Conservation (phyloP, 352 stramenopile species). For the Phytopythium vexans region DNA sequence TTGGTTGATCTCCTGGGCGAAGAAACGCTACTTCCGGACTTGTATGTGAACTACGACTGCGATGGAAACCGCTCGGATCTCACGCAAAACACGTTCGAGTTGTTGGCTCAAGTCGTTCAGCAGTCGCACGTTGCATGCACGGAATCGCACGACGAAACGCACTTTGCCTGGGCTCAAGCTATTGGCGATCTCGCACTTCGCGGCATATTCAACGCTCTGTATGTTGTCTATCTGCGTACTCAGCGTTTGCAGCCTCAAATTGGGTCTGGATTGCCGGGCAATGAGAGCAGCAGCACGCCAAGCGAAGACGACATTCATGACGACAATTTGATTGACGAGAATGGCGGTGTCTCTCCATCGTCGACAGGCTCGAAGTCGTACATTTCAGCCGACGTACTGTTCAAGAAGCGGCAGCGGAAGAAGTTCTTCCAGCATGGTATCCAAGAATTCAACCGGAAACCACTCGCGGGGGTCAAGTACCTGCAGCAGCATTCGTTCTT, state of each 20-base stretch:
- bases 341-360: neutral
- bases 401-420: slow-evolving; percentile 70
- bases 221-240: slow-evolving; percentile 67
- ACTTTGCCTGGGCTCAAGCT: slow-evolving; percentile 69
- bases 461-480: slow-evolving; percentile 86
- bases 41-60: slow-evolving; percentile 99
- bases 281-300: slow-evolving; percentile 11
- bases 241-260: slow-evolving; percentile 26
- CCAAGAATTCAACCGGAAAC: slow-evolving; percentile 94
- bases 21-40: slow-evolving; percentile 92
- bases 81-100: slow-evolving; percentile 93
- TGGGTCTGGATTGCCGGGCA: slow-evolving; percentile 4
- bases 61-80: slow-evolving; percentile 94
- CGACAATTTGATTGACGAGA: slow-evolving; percentile 24
- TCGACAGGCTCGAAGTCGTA: slow-evolving; percentile 13
- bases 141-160: slow-evolving; percentile 64
- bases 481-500: slow-evolving; percentile 78
- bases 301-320: slow-evolving; percentile 27
- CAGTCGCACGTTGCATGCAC: slow-evolving; percentile 66
- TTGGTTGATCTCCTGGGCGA: slow-evolving; percentile 97
- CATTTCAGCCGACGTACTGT: slow-evolving; percentile 44
- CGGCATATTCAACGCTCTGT: slow-evolving; percentile 73
- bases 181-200: slow-evolving; percentile 63
- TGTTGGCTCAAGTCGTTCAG: slow-evolving; percentile 80
- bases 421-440: slow-evolving; percentile 86